phyloP scores from a whole-genome alignment of 257 asterid genomes.

The Fraxinus pennsylvanica region DNA sequence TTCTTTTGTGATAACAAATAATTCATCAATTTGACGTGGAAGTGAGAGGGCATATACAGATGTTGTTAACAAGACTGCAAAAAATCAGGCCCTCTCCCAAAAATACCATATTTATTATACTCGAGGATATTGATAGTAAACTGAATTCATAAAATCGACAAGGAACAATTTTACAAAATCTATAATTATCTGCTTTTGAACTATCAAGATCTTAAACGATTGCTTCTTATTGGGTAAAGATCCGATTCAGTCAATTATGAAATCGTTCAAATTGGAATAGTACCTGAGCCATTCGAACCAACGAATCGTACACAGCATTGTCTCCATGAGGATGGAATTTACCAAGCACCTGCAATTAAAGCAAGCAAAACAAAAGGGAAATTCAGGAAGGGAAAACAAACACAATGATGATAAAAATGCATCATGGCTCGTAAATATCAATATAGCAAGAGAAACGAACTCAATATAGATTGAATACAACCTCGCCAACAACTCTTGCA shows the following conservation, averaged over 20 bases:
- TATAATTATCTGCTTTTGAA: conserved; percentile 19
- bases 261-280: conserved; percentile 12
- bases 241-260: conserved; percentile 13
- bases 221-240: conserved; percentile 17
- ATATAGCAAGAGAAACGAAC: background rate
- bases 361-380: conserved; percentile 22
- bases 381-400: conserved; percentile 16
- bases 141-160: background rate
- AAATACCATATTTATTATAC: conserved; percentile 4
- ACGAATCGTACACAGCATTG: conserved; percentile 88
- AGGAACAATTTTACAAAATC: background rate
- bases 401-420: background rate
- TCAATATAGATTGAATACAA: conserved; percentile 36
- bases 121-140: background rate
- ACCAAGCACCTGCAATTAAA: conserved; percentile 75
- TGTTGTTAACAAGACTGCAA: background rate
- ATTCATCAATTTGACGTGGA: conserved; percentile 14
- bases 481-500: conserved; percentile 99
- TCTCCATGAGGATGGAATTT: conserved; percentile 99
- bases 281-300: conserved; percentile 99
- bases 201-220: background rate
- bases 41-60: conserved; percentile 17
- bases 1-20: conserved; percentile 2
- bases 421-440: conserved; percentile 60
- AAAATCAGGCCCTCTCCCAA: background rate